Evolutionary conservation across 2,329 filamentous ascomycete species (phyloP).

Genomic region (Talaromyces rugulosus): DNA sequence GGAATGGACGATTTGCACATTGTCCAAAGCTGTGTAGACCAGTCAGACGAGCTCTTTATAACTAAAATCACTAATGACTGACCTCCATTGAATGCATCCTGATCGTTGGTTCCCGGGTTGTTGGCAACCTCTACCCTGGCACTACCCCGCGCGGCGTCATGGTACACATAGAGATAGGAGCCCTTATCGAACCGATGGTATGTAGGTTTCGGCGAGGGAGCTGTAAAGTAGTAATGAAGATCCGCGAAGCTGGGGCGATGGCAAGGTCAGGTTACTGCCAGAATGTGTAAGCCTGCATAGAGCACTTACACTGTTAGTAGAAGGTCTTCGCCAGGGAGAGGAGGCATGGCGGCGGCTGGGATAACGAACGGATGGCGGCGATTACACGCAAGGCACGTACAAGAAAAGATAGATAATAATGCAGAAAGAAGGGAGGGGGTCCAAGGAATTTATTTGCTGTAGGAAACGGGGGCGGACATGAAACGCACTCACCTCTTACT

Average conservation of each 20-base stretch:
- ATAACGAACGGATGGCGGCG: not conserved
- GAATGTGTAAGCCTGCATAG: not conserved
- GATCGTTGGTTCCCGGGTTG: conserved; percentile 58
- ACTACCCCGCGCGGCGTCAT: conserved; percentile 50
- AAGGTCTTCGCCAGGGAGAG: conserved; percentile 42
- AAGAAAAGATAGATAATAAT: conserved; percentile 6
- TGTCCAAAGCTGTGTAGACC: conserved; percentile 43
- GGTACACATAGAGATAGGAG: conserved; percentile 62
- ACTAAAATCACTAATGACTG: conserved; percentile 21
- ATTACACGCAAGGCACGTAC: not conserved
- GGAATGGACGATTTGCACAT: conserved; percentile 51
- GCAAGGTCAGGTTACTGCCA: conserved; percentile 11
- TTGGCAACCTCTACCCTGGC: conserved; percentile 61
- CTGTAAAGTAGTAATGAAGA: conserved; percentile 60
- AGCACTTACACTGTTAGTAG: conserved; percentile 43
- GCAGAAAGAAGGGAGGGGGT: not conserved
- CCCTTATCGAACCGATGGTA: conserved; percentile 62
- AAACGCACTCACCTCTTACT: conserved; percentile 5
- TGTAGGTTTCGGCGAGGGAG: conserved; percentile 51
- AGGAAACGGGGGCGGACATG: not conserved
- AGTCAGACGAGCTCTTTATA: not conserved
- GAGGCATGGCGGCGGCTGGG: conserved; percentile 36
- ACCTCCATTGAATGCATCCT: conserved; percentile 62
- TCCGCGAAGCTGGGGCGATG: conserved; percentile 53
- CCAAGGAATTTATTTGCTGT: not conserved